Conservation (phyloP, 352 stramenopile genomes). For the Peronospora destructor region DNA sequence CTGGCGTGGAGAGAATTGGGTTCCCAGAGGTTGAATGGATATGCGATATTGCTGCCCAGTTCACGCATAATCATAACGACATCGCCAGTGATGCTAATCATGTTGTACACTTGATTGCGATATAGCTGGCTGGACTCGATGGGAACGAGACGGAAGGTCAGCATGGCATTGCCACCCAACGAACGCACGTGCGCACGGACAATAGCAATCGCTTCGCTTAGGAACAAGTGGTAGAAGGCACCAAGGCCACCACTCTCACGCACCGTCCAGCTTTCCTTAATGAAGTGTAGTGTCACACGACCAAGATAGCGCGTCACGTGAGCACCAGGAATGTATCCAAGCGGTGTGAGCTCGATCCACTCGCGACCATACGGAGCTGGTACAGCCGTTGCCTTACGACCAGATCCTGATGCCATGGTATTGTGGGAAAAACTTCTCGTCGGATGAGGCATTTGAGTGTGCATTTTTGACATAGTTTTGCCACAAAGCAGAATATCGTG, state of each 20-base stretch:
- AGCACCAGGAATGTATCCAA: conserved; percentile 69
- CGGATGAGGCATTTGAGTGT: conserved; percentile 20
- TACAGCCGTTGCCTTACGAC: conserved; percentile 1
- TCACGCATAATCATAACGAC: conserved; percentile 75
- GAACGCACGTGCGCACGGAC: conserved; percentile 79
- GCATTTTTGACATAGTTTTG: background rate
- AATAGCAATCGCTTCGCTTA: conserved; percentile 83
- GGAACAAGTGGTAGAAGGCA: conserved; percentile 83
- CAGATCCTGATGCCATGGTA: conserved; percentile 9
- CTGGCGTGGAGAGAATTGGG: conserved; percentile 25
- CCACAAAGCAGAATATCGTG: conserved; percentile 39
- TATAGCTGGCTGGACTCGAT: conserved; percentile 86
- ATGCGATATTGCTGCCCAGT: conserved; percentile 28
- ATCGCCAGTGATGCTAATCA: conserved; percentile 87
- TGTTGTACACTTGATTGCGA: conserved; percentile 89
- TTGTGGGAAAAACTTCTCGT: conserved; percentile 36
- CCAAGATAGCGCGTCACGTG: conserved; percentile 73
- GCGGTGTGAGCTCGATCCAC: conserved; percentile 80
- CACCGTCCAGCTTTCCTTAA: conserved; percentile 87
- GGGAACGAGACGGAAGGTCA: conserved; percentile 80
- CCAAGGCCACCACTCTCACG: conserved; percentile 78
- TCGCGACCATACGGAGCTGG: conserved; percentile 44
- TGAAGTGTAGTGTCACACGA: conserved; percentile 85
- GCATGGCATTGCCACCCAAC: conserved; percentile 78
- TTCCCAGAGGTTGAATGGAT: conserved; percentile 24